These are phyloP conservation scores for Brassica nigra DNA, from an alignment of 345 rosid species.

Conservation along the genomic window DNA sequence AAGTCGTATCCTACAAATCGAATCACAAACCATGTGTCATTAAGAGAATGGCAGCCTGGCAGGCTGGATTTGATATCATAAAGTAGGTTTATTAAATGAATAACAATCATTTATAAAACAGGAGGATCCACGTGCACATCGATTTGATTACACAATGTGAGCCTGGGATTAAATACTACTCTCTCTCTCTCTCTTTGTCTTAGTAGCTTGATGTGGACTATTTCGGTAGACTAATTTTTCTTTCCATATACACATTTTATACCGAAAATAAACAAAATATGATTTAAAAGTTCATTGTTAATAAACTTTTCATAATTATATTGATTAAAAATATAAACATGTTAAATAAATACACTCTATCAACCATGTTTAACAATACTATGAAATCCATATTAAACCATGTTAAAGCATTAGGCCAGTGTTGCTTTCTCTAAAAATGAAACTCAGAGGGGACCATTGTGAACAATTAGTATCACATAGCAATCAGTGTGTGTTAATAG, in stretches of 20 bases:
- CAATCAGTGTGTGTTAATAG: conserved; percentile 30
- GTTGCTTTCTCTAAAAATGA: not conserved
- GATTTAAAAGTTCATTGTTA: not conserved
- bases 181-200: not conserved
- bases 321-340: not conserved
- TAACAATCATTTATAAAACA: conserved; percentile 18
- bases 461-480: conserved; percentile 29
- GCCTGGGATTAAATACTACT: not conserved
- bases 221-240: not conserved
- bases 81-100: conserved; percentile 9
- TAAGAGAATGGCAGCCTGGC: conserved; percentile 46
- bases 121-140: conserved; percentile 34
- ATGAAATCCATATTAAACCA: not conserved
- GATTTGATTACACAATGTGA: conserved; percentile 21
- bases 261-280: not conserved
- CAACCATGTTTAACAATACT: not conserved
- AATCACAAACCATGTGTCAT: conserved; percentile 34
- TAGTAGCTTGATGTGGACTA: not conserved
- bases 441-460: conserved; percentile 30
- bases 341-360: conserved; percentile 1
- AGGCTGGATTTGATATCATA: conserved; percentile 35
- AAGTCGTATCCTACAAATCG: conserved; percentile 38
- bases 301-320: not conserved
- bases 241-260: not conserved
- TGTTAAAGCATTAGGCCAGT: not conserved